A percentile compares a stretch with the other conserved stretches of the same genome.
Conservation (phyloP, 208 protist genomes). For the Acanthamoeba triangularis region DNA sequence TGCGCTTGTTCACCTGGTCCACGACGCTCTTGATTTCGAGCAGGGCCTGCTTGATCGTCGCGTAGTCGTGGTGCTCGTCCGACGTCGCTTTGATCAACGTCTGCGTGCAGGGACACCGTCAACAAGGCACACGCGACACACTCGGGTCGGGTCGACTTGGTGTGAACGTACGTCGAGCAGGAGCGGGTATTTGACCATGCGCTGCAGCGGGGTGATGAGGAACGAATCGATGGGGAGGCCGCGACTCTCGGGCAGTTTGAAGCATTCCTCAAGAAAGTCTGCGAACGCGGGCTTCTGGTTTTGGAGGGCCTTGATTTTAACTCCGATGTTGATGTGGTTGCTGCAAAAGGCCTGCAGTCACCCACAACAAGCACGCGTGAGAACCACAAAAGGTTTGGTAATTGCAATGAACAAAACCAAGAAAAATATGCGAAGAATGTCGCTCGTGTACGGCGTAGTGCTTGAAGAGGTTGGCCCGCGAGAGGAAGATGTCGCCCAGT, state of each 20-base stretch:
- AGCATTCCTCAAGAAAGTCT: slow-evolving; percentile 62
- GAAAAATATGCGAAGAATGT: neutral
- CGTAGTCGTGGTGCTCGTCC: slow-evolving; percentile 43
- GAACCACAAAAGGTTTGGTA: neutral
- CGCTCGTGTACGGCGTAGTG: slow-evolving; percentile 36
- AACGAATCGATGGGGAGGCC: slow-evolving; percentile 55
- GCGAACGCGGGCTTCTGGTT: slow-evolving; percentile 49
- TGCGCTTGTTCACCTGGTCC: slow-evolving; percentile 73
- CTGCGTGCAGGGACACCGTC: neutral
- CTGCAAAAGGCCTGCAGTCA: slow-evolving; percentile 25
- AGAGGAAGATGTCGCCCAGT: slow-evolving; percentile 42
- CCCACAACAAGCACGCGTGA: neutral
- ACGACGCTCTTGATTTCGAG: slow-evolving; percentile 67
- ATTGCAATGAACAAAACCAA: neutral
- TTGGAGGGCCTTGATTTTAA: slow-evolving; percentile 64
- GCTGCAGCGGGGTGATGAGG: slow-evolving; percentile 69
- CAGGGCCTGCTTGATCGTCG: slow-evolving; percentile 23
- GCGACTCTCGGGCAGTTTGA: slow-evolving; percentile 19
- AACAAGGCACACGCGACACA: neutral
- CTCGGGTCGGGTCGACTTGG: no score
- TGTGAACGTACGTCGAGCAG: neutral
- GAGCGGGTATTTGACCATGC: slow-evolving; percentile 68
- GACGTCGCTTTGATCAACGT: neutral
- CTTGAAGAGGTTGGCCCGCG: slow-evolving; percentile 52
- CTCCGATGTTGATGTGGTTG: slow-evolving; percentile 60